phyloP scores from a whole-genome alignment of 176 grass and related monocot species.

The Hsuehochloa calcarea region DNA sequence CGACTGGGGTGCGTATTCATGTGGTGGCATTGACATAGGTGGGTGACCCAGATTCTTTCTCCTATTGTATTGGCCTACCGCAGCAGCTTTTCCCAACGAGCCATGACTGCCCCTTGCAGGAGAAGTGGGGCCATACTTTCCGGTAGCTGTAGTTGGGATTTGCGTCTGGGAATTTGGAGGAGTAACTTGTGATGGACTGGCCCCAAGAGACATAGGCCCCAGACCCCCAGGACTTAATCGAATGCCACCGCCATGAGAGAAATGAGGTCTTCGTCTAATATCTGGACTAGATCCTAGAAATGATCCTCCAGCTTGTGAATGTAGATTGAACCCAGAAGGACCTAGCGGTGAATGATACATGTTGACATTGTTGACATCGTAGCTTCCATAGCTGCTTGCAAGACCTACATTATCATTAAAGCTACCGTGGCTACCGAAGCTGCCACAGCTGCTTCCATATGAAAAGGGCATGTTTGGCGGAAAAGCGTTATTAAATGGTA shows the following conservation, averaged over 20 bases:
- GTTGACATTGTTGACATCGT: constrained; percentile 61
- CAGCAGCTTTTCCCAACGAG: constrained; percentile 72
- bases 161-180: constrained; percentile 79
- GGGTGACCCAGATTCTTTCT: constrained; percentile 64
- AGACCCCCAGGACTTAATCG: constrained; percentile 74
- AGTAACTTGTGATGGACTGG: constrained; percentile 92
- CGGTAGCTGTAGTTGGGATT: constrained; percentile 42
- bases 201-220: constrained; percentile 80
- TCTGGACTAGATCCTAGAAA: constrained; percentile 89
- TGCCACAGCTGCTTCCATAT: constrained; percentile 92
- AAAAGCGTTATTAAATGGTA: constrained; percentile 54
- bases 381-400: constrained; percentile 84
- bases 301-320: constrained; percentile 68
- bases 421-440: constrained; percentile 73
- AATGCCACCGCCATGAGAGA: constrained; percentile 67
- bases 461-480: constrained; percentile 68
- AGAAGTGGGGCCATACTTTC: constrained; percentile 66
- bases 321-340: constrained; percentile 75
- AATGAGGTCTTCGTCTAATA: constrained; percentile 67
- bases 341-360: constrained; percentile 69
- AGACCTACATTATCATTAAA: constrained; percentile 66
- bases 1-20: constrained; percentile 58
- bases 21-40: constrained; percentile 60
- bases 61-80: constrained; percentile 78
- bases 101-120: constrained; percentile 65